Percentiles rank a stretch among this genome's conserved stretches.
These are phyloP conservation scores for Pisolithus albus DNA, from an alignment of 768 basidiomycete genomes.

Conservation along the genomic window DNA sequence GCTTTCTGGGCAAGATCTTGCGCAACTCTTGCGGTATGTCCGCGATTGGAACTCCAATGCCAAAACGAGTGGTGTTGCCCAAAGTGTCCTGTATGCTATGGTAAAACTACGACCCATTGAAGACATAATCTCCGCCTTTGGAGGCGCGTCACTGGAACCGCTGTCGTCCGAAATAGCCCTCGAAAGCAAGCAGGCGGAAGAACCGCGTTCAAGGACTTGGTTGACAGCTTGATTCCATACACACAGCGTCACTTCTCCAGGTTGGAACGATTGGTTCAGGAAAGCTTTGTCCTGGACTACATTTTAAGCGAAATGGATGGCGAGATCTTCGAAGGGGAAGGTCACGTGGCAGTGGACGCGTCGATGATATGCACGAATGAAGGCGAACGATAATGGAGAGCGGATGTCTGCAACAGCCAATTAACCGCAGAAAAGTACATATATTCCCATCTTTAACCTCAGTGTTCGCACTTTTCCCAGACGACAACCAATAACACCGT, in stretches of 20 bases:
- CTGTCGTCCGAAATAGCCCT: slow-evolving; percentile 25
- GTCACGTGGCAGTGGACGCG: slow-evolving; percentile 37
- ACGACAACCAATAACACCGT: slow-evolving; percentile 65
- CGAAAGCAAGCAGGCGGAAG: slow-evolving; percentile 13
- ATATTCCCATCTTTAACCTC: background rate
- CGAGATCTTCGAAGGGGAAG: slow-evolving; percentile 54
- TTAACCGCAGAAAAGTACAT: slow-evolving; percentile 10
- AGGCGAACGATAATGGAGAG: background rate
- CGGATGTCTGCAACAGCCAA: background rate
- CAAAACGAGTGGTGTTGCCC: slow-evolving; percentile 81
- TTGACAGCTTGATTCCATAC: slow-evolving; percentile 87
- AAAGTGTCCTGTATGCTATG: slow-evolving; percentile 74
- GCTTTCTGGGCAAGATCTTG: slow-evolving; percentile 67
- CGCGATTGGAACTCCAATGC: slow-evolving; percentile 94
- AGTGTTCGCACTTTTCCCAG: slow-evolving; percentile 34
- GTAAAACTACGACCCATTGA: slow-evolving; percentile 71
- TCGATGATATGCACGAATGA: background rate
- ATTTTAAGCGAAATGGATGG: slow-evolving; percentile 83
- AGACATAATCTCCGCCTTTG: slow-evolving; percentile 65
- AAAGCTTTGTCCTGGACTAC: slow-evolving; percentile 93
- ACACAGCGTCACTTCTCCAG: slow-evolving; percentile 87
- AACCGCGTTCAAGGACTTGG: slow-evolving; percentile 57
- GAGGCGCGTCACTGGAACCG: slow-evolving; percentile 13
- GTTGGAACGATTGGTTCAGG: slow-evolving; percentile 83
- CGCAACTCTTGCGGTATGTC: slow-evolving; percentile 72